A percentile compares a stretch with the other conserved stretches of the same genome.
Evolutionary conservation across 257 asterid genomes (phyloP).

Genomic region (Gentiana macrophylla): DNA sequence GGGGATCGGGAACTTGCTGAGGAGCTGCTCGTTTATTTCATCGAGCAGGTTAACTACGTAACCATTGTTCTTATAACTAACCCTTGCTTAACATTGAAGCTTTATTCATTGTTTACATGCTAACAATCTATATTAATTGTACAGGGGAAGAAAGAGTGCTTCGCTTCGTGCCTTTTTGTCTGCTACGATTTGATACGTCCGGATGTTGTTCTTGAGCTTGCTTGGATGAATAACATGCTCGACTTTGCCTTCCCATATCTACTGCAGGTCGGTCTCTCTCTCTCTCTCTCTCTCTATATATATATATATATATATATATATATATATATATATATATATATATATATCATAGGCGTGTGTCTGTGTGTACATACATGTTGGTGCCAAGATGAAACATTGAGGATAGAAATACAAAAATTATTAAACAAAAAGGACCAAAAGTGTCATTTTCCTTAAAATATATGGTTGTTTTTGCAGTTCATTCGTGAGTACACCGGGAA

Average conservation of each 20-base stretch:
- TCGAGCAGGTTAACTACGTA: conserved; percentile 58
- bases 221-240: conserved; percentile 93
- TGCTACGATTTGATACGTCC: conserved; percentile 90
- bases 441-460: neutral
- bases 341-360: neutral
- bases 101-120: neutral
- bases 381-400: no score
- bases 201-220: conserved; percentile 94
- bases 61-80: neutral
- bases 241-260: conserved; percentile 96
- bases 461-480: conserved; percentile 43
- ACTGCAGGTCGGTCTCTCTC: conserved; percentile 59
- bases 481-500: conserved; percentile 92
- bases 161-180: conserved; percentile 93
- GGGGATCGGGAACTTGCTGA: conserved; percentile 99
- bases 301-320: no score
- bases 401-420: no score
- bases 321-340: no score
- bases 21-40: conserved; percentile 93
- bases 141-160: conserved; percentile 99
- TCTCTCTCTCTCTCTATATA: neutral
- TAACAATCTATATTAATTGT: conserved; percentile 7
- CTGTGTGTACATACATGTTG: neutral
- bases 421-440: no score
- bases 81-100: neutral